Base-by-base conservation (phyloP, 2,329 filamentous ascomycete species). In the Chaetomiaceae sp. region DNA sequence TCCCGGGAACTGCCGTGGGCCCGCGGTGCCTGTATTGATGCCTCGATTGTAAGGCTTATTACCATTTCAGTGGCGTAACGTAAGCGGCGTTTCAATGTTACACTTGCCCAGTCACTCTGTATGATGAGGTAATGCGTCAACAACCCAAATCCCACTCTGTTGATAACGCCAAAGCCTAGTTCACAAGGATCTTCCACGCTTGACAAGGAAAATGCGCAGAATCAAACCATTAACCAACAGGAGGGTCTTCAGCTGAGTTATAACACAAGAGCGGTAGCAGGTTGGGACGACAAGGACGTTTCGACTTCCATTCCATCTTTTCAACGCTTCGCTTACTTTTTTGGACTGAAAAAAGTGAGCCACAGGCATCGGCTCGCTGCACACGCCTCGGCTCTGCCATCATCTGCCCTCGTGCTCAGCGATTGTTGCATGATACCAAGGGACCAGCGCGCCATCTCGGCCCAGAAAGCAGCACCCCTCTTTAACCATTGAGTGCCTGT, bases 1-100 rank as follows among this genome's bases (percentile, higher is more conserved):
- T n/a, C 29, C 52, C 58, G 58, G 59, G 59, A 60, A 57, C 55
- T 51, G 39, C 59, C 53, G 58, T 48, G 34, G 9, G 27, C 27
- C 27, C 14, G 27, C 3, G 14, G 6, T 47, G 54, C 50, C 52
- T 50, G 38, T 38, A 8, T 53, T 40, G 23, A 2, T 22, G 58
- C 59, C 54, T 59, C 34, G 52, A 46, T 42, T 15, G 17, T 38
- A 11, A 53, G 47, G 43, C 8, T n/a, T 14, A n/a, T 11, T 23
- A 23, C 8, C 9, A 15, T 27, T 22, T 14, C 19, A 4, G 15
- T 14, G 4, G 15, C n/a, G 40, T 51, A 31, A 45, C 33, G 19
- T 40, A 25, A 39, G 11, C 20, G 2, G n/a, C 4, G 20, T 9
- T n/a, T 14, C 19, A 37, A 45, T 38, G 27, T 46, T 39, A 34